Conservation (phyloP, 2,329 filamentous ascomycete genomes). For the Scolecobasidium constrictum region DNA sequence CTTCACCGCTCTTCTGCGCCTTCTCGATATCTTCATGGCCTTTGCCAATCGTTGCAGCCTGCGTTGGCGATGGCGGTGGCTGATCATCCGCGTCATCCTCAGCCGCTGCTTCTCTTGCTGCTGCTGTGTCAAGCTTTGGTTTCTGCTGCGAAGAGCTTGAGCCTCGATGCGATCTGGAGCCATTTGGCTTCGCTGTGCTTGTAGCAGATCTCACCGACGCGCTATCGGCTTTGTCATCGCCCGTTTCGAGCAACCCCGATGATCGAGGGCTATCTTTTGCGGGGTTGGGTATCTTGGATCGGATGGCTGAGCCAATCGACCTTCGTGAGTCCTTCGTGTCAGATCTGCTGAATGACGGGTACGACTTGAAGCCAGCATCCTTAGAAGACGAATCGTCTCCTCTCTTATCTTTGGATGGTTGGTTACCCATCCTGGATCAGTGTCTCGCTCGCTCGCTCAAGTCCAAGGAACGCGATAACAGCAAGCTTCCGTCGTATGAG, state of each 20-base stretch:
- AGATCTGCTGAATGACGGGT: slow-evolving; percentile 82
- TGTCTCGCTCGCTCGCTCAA: not conserved
- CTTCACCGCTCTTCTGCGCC: slow-evolving; percentile 78
- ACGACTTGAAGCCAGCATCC: slow-evolving; percentile 60
- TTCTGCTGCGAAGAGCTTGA: slow-evolving; percentile 18
- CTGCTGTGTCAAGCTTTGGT: slow-evolving; percentile 32
- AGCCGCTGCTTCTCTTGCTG: slow-evolving; percentile 22
- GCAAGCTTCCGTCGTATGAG: too few species aligned
- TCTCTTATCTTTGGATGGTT: slow-evolving; percentile 7
- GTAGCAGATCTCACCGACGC: slow-evolving; percentile 63
- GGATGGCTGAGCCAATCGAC: slow-evolving; percentile 68
- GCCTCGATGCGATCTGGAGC: slow-evolving; percentile 22
- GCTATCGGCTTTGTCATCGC: slow-evolving; percentile 58
- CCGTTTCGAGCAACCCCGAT: slow-evolving; percentile 44
- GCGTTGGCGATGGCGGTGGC: slow-evolving; percentile 74
- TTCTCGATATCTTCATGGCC: slow-evolving; percentile 69
- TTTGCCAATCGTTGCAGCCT: slow-evolving; percentile 60
- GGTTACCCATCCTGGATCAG: slow-evolving; percentile 5
- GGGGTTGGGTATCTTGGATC: slow-evolving; percentile 76
- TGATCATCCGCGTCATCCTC: slow-evolving; percentile 21
- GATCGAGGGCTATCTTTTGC: slow-evolving; percentile 78
- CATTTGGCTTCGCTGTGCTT: slow-evolving; percentile 34
- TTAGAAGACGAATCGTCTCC: not conserved
- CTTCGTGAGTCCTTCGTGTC: slow-evolving; percentile 89
- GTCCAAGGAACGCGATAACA: too few species aligned